Evolutionary conservation across 495 filamentous ascomycete genomes (phyloP), one percentile per base, ranked within the genome.

Genomic region (Parathielavia appendiculata): DNA sequence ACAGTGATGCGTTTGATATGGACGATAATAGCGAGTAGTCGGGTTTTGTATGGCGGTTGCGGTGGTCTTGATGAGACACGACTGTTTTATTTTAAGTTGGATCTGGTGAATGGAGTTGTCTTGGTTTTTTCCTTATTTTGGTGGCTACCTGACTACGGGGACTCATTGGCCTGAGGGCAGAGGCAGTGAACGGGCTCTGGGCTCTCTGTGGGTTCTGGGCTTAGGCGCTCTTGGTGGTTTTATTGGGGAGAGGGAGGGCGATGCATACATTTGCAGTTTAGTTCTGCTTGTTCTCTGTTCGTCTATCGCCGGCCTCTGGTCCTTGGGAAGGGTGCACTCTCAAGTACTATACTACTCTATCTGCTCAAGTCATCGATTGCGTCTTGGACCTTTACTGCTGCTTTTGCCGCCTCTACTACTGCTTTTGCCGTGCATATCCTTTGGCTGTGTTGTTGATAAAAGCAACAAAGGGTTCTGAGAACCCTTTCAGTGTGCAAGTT

Each of bases 1-100:
- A 40, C n/a, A 50, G 43, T 22, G 57, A 48, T 23, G 67, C 40
- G n/a, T 69, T 65, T 60, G 64, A 35, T n/a, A 63, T 71, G 63
- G 62, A 61, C 32, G 57, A 53, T 1, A 64, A 67, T 36, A 66
- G 64, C 44, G 64, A 66, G 4, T 67, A 22, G 39, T 16, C 17
- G 17, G 19, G 2, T 6, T 6, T 30, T 6, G 6, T 2, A 6
- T 30, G 2, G 26, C 6, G 26, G 26, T 6, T 43, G 40, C 14
- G 7, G 40, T 19, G 16, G 7, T 43, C 26, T 30, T 30, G n/a
- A n/a, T n/a, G n/a, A n/a, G n/a, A n/a, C n/a, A n/a, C n/a, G n/a
- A n/a, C n/a, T n/a, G n/a, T n/a, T n/a, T n/a, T n/a, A n/a, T n/a
- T n/a, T n/a, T n/a, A n/a, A n/a, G n/a, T n/a, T n/a, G n/a, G n/a